Evolutionary conservation across 2,329 filamentous ascomycete species (phyloP).

Genomic region (Phaeosphaeria sp.): DNA sequence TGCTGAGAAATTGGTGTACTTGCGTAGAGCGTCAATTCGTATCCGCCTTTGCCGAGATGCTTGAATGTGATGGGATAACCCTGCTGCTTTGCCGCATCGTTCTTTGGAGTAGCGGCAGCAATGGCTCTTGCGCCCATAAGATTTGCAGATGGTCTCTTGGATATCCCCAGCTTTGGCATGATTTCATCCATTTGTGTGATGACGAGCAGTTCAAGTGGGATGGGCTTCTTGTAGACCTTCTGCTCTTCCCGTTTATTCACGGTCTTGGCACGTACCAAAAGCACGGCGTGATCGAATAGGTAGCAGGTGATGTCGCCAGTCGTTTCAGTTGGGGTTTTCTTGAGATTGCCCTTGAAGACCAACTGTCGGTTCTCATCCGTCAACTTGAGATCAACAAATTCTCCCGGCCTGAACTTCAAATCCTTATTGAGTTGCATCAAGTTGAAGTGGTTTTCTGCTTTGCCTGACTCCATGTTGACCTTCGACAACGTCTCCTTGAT

Average conservation of each 20-base stretch:
- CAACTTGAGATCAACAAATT: slow-evolving; percentile 90
- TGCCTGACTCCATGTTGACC: slow-evolving; percentile 94
- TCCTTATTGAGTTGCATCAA: slow-evolving; percentile 89
- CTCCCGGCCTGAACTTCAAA: slow-evolving; percentile 86
- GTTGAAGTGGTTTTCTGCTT: slow-evolving; percentile 97
- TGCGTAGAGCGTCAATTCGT: slow-evolving; percentile 88
- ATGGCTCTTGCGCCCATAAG: slow-evolving; percentile 62
- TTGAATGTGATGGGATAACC: slow-evolving; percentile 96
- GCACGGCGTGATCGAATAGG: slow-evolving; percentile 93
- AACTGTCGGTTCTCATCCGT: slow-evolving; percentile 93
- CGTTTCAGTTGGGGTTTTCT: slow-evolving; percentile 87
- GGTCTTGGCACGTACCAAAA: slow-evolving; percentile 88
- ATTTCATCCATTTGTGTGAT: slow-evolving; percentile 98
- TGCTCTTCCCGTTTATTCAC: slow-evolving; percentile 93
- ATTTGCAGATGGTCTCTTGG: slow-evolving; percentile 88
- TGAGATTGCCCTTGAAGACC: slow-evolving; percentile 91
- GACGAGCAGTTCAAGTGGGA: slow-evolving; percentile 88
- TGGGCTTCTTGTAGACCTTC: slow-evolving; percentile 93
- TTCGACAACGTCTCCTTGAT: slow-evolving; percentile 87
- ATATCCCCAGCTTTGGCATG: slow-evolving; percentile 77
- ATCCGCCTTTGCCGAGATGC: slow-evolving; percentile 93
- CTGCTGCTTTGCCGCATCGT: slow-evolving; percentile 62
- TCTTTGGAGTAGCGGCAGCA: slow-evolving; percentile 50
- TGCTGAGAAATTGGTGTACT: slow-evolving; percentile 84
- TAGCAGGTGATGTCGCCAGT: slow-evolving; percentile 87